Conservation (phyloP, 2,329 filamentous ascomycete species). For the Fusarium continuum region DNA sequence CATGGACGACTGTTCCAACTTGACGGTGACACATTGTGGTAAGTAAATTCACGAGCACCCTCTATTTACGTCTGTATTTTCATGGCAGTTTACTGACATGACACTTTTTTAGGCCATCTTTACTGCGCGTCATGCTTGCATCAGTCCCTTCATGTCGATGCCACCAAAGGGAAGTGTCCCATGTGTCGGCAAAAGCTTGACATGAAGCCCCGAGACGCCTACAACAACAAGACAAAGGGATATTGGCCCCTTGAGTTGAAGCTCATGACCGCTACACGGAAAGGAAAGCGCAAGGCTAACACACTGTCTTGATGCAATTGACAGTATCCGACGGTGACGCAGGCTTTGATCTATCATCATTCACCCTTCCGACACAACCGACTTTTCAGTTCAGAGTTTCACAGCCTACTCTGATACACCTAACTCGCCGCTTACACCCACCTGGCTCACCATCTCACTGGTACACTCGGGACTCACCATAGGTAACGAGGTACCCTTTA, state of each 20-base stretch:
- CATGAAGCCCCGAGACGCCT: slow-evolving; percentile 52
- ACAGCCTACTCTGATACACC: not conserved
- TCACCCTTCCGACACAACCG: not conserved
- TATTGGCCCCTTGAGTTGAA: slow-evolving; percentile 70
- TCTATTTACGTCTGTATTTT: not conserved
- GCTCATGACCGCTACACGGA: slow-evolving; percentile 64
- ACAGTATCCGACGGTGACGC: not conserved
- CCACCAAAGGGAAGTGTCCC: slow-evolving; percentile 66
- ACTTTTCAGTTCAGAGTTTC: not conserved
- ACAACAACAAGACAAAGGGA: slow-evolving; percentile 59
- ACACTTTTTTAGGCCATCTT: slow-evolving; percentile 63
- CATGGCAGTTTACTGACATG: slow-evolving; percentile 23
- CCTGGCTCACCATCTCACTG: slow-evolving; percentile 1
- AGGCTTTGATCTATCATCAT: not conserved
- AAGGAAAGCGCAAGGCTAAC: slow-evolving; percentile 56
- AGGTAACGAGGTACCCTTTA: not conserved
- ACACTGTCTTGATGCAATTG: slow-evolving; percentile 37
- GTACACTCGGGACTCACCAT: not conserved
- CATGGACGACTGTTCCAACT: slow-evolving; percentile 66
- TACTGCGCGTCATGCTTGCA: slow-evolving; percentile 72
- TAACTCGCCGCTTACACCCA: not conserved
- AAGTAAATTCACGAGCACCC: slow-evolving; percentile 47
- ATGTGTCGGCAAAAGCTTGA: slow-evolving; percentile 71
- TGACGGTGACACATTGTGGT: slow-evolving; percentile 75
- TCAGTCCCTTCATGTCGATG: slow-evolving; percentile 65